phyloP scores from a whole-genome alignment of 2,329 filamentous ascomycete species.

The Fusarium scirpi region DNA sequence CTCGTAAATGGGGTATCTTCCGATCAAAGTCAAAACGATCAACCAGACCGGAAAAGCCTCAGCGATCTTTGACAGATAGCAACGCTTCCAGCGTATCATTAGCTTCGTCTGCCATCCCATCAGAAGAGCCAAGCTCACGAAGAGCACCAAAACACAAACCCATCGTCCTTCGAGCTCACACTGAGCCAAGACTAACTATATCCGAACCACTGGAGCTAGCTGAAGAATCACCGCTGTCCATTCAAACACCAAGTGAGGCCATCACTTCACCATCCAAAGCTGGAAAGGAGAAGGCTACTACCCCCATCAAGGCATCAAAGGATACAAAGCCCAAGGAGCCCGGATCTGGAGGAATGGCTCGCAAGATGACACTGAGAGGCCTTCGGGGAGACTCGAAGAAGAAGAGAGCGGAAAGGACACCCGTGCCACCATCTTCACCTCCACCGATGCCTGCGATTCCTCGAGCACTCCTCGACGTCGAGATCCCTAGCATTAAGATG shows the following conservation, averaged over 20 bases:
- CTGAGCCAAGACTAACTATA: conserved; percentile 49
- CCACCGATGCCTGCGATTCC: conserved; percentile 38
- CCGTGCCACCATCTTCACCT: conserved; percentile 34
- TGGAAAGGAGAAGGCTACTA: conserved; percentile 24
- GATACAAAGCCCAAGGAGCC: conserved; percentile 35
- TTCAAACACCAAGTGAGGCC: conserved; percentile 13
- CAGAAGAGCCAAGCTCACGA: conserved; percentile 27
- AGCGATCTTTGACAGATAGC: conserved; percentile 44
- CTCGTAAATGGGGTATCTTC: conserved; percentile 71
- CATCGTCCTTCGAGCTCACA: conserved; percentile 58
- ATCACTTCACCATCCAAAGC: conserved; percentile 26
- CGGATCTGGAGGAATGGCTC: conserved; percentile 41
- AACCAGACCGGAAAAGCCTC: conserved; percentile 38
- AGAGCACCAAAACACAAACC: conserved; percentile 56
- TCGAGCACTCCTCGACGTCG: conserved; percentile 71
- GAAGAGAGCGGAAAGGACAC: conserved; percentile 37
- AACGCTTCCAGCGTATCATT: conserved; percentile 42
- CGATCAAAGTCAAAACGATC: conserved; percentile 55
- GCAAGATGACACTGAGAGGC: conserved; percentile 45
- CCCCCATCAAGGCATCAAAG: conserved; percentile 31
- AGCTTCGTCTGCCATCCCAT: conserved; percentile 17
- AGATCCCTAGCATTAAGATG: conserved; percentile 83
- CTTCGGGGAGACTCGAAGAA: conserved; percentile 42
- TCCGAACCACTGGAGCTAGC: conserved; percentile 14
- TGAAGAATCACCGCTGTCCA: conserved; percentile 12